These are phyloP conservation scores for Tolypocladium cylindrosporum DNA, from an alignment of 2,329 filamentous ascomycete species.

Conservation along the genomic window DNA sequence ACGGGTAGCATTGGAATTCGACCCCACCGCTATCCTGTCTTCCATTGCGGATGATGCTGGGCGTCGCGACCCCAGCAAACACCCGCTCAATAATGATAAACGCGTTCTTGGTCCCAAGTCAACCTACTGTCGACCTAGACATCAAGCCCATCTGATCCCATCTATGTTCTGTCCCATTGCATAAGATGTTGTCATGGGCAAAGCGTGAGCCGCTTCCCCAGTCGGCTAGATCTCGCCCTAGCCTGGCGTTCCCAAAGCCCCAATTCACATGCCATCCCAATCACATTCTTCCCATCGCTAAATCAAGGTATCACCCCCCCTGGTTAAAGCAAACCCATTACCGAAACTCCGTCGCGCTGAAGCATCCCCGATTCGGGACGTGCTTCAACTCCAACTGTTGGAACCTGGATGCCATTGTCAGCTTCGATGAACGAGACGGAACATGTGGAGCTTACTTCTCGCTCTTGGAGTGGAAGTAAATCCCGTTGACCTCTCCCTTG, in stretches of 20 bases:
- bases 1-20: not conserved
- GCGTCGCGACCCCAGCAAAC: not conserved
- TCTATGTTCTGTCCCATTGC: not conserved
- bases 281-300: constrained; percentile 2
- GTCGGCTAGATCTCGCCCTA: not conserved
- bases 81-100: not conserved
- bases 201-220: not conserved
- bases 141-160: not conserved
- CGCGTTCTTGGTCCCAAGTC: not conserved
- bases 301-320: constrained; percentile 2
- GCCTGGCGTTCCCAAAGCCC: not conserved
- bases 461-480: constrained; percentile 97
- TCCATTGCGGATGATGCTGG: not conserved
- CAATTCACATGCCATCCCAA: not conserved
- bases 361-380: constrained; percentile 74
- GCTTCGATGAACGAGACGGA: not conserved
- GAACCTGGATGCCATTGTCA: constrained; percentile 44
- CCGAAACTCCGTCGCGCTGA: constrained; percentile 74
- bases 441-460: constrained; percentile 62
- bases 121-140: not conserved
- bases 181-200: not conserved
- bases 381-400: constrained; percentile 90
- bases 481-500: constrained; percentile 76
- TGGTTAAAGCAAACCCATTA: constrained; percentile 12
- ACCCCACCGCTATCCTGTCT: not conserved